These are phyloP conservation scores for Suillus cothurnatus DNA, from an alignment of 768 basidiomycete genomes.

Conservation along the genomic window DNA sequence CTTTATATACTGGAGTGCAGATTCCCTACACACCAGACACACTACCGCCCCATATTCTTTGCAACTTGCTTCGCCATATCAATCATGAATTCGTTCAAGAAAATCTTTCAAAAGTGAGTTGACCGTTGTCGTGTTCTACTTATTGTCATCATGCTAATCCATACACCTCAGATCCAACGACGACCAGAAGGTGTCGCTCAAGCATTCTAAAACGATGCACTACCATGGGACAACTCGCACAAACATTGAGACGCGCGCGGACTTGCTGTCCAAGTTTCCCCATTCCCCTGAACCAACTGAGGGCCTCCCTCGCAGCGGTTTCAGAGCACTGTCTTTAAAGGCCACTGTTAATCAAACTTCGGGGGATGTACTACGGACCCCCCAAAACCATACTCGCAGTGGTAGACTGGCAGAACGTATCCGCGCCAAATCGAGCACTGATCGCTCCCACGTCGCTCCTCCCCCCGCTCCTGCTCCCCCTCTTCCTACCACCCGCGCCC, in stretches of 20 bases:
- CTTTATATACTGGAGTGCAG: neutral
- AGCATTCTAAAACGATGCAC: neutral
- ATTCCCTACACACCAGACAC: neutral
- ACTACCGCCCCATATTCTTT: neutral
- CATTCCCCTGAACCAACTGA: neutral
- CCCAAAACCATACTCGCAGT: neutral
- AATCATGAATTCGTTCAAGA: neutral
- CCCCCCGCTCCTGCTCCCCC: constrained; percentile 1
- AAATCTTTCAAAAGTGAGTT: neutral
- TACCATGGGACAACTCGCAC: neutral
- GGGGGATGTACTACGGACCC: neutral
- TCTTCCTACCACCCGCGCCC: neutral
- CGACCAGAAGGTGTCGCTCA: neutral
- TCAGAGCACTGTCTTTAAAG: constrained; percentile 1
- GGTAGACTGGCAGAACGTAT: constrained; percentile 3
- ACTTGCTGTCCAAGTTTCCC: constrained; percentile 5
- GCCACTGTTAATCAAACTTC: neutral
- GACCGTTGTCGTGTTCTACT: neutral
- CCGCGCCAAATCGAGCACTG: constrained; percentile 6
- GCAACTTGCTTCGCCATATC: neutral
- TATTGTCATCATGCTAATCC: neutral
- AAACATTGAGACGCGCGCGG: neutral
- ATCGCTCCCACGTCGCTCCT: neutral
- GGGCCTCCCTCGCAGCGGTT: neutral
- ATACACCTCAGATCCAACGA: neutral